phyloP scores from a whole-genome alignment of 78 protist species.

The Planoprotostelium fungivorum region DNA sequence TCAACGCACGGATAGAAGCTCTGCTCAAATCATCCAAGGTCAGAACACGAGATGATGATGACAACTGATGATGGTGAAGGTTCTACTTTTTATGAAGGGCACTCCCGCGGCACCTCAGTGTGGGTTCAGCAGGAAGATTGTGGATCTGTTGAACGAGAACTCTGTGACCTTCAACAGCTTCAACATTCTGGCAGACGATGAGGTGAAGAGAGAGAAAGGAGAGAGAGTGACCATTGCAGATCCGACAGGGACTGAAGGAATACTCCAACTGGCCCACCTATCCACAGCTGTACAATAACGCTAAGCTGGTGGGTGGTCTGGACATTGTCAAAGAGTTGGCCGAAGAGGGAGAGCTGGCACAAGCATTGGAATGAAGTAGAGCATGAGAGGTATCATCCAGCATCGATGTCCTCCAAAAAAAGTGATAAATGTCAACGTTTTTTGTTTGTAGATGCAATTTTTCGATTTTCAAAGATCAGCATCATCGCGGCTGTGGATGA shows the following conservation, averaged over 20 bases:
- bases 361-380: neutral
- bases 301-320: slow-evolving; percentile 86
- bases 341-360: slow-evolving; percentile 41
- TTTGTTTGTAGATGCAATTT: no score
- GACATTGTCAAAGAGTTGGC: slow-evolving; percentile 71
- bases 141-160: slow-evolving; percentile 61
- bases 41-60: neutral
- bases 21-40: neutral
- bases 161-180: slow-evolving; percentile 51
- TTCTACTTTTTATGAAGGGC: slow-evolving; percentile 89
- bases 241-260: slow-evolving; percentile 68
- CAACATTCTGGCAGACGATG: slow-evolving; percentile 72
- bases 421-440: no score
- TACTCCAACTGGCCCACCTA: slow-evolving; percentile 84
- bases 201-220: no score
- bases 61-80: neutral
- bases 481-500: no score
- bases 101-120: slow-evolving; percentile 80
- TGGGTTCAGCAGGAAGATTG: slow-evolving; percentile 77
- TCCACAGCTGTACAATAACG: slow-evolving; percentile 82
- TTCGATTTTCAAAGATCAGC: no score
- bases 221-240: neutral
- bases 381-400: no score
- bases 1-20: neutral
- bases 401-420: no score